Percentiles rank a stretch among this genome's conserved stretches.
Conservation (phyloP, 164 flowering plant species). For the Vitis riparia region DNA sequence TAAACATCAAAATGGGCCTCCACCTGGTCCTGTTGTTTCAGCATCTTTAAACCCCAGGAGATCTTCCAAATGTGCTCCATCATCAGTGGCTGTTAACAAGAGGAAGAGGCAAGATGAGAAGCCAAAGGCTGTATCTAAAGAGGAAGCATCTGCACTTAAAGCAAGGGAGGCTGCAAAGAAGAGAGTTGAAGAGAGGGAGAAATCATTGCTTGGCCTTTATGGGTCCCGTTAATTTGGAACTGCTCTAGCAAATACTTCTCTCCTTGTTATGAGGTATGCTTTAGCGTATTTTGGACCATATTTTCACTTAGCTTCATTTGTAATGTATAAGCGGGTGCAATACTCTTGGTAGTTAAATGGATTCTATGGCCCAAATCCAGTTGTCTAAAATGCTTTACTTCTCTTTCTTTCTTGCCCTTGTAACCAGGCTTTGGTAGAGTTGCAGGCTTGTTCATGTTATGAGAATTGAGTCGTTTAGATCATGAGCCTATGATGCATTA, state of each 20-base stretch:
- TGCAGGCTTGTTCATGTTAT: background rate
- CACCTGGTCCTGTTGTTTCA: conserved; percentile 71
- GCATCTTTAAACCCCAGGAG: conserved; percentile 62
- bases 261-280: conserved; percentile 7
- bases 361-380: background rate
- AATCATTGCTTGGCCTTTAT: conserved; percentile 84
- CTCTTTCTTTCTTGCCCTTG: too few species aligned
- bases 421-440: too few species aligned
- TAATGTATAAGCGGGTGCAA: background rate
- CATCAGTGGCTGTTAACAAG: conserved; percentile 66
- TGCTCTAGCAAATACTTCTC: background rate
- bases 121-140: conserved; percentile 68
- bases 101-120: conserved; percentile 71
- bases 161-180: conserved; percentile 94
- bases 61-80: conserved; percentile 70
- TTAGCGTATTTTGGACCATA: background rate
- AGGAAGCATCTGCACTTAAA: conserved; percentile 91
- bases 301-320: background rate
- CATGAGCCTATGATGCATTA: background rate
- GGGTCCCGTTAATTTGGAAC: conserved; percentile 34
- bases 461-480: background rate
- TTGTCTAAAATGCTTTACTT: too few species aligned
- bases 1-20: conserved; percentile 39
- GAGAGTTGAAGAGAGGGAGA: conserved; percentile 88
- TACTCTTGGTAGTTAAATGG: background rate